Conservation (phyloP, 129 eudicot species). For the Glebionis coronaria region DNA sequence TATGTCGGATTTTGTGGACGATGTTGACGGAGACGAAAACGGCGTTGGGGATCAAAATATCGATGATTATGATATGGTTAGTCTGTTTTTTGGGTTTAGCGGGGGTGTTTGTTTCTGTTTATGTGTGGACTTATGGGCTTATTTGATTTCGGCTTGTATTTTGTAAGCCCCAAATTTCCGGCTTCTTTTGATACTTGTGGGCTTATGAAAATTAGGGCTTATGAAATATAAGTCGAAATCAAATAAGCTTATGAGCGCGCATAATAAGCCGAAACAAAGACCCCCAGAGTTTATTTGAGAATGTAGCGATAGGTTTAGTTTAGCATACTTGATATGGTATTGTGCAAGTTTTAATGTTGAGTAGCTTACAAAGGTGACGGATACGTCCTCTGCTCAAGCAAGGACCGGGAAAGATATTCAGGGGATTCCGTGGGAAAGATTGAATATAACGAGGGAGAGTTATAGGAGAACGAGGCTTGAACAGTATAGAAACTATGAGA, state of each 20-base stretch:
- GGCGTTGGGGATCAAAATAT: slow-evolving; percentile 33
- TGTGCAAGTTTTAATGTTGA: slow-evolving; percentile 14
- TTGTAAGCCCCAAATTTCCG: too few relatives aligned
- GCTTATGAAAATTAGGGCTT: too few relatives aligned
- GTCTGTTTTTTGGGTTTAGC: slow-evolving; percentile 6
- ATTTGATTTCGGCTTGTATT: too few relatives aligned
- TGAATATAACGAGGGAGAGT: slow-evolving; percentile 58
- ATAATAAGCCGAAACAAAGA: too few relatives aligned
- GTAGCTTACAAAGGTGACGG: slow-evolving; percentile 57
- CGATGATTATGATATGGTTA: slow-evolving; percentile 58
- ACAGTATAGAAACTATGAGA: slow-evolving; percentile 66
- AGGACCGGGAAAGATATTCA: slow-evolving; percentile 76
- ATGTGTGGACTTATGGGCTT: too few relatives aligned
- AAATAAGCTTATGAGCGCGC: too few relatives aligned
- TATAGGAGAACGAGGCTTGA: slow-evolving; percentile 65
- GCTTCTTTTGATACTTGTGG: too few relatives aligned
- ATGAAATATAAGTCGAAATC: too few relatives aligned
- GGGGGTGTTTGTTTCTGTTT: too few relatives aligned
- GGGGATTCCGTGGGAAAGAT: slow-evolving; percentile 75
- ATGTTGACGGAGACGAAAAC: slow-evolving; percentile 37
- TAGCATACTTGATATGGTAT: background rate
- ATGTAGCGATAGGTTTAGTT: background rate
- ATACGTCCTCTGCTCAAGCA: slow-evolving; percentile 72
- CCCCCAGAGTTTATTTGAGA: too few relatives aligned
- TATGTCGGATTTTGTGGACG: slow-evolving; percentile 38